These are phyloP conservation scores for Inonotus hispidus DNA, from an alignment of 1,284 basidiomycete species.

Conservation along the genomic window DNA sequence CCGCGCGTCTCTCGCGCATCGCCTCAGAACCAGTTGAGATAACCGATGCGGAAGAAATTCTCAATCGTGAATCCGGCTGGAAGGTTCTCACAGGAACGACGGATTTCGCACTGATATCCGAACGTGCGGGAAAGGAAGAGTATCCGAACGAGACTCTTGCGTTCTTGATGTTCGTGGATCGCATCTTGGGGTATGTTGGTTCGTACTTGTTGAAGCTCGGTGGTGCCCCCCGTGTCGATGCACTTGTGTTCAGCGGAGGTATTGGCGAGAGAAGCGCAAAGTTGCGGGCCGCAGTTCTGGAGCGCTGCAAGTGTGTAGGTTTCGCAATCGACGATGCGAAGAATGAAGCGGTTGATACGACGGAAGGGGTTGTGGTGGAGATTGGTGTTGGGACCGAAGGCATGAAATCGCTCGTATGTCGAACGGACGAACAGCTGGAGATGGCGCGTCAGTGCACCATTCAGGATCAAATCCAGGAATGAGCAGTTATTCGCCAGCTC, in stretches of 20 bases:
- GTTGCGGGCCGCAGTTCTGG: constrained; percentile 53
- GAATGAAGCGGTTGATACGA: constrained; percentile 31
- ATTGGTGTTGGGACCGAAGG: constrained; percentile 33
- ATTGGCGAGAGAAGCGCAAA: constrained; percentile 72
- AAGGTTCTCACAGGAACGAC: constrained; percentile 73
- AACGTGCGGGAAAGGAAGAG: constrained; percentile 24
- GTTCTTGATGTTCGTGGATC: constrained; percentile 71
- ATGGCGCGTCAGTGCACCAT: constrained; percentile 56
- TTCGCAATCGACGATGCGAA: constrained; percentile 41
- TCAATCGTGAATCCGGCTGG: constrained; percentile 75
- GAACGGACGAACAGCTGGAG: constrained; percentile 64
- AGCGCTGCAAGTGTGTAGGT: constrained; percentile 54
- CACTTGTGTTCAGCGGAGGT: constrained; percentile 80
- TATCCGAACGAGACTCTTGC: constrained; percentile 42
- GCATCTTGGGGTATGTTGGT: constrained; percentile 67
- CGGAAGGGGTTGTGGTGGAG: constrained; percentile 39
- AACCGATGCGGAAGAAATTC: constrained; percentile 71
- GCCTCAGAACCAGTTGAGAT: constrained; percentile 56
- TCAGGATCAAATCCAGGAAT: constrained; percentile 2
- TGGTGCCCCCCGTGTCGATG: constrained; percentile 52
- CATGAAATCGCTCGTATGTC: constrained; percentile 49
- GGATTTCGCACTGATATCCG: constrained; percentile 64
- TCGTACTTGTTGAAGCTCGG: constrained; percentile 71
- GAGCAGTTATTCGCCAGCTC: not conserved
- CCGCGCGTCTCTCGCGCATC: constrained; percentile 48